A percentile compares a stretch with the other conserved stretches of the same genome.
Evolutionary conservation across 1,284 basidiomycete species (phyloP).

Genomic region (Xerocomus amazonicus): DNA sequence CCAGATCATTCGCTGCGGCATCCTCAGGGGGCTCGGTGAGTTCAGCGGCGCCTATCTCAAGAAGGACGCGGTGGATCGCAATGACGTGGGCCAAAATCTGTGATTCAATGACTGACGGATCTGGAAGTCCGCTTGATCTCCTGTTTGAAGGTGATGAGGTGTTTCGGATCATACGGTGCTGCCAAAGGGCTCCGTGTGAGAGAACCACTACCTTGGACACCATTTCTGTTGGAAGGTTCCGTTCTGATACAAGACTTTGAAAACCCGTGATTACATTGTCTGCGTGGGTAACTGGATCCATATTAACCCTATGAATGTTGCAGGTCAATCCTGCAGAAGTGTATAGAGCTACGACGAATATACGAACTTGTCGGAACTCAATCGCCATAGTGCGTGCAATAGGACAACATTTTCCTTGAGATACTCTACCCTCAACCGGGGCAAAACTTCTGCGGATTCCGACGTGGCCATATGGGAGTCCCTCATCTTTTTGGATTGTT

Average conservation of each 20-base stretch:
- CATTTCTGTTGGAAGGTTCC: slow-evolving; percentile 70
- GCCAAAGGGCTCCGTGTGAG: slow-evolving; percentile 78
- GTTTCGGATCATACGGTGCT: slow-evolving; percentile 66
- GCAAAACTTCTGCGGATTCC: slow-evolving; percentile 35
- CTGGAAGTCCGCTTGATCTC: slow-evolving; percentile 22
- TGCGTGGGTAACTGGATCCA: slow-evolving; percentile 26
- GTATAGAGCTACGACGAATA: slow-evolving; percentile 5
- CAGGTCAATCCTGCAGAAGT: slow-evolving; percentile 2
- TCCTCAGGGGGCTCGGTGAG: slow-evolving; percentile 50
- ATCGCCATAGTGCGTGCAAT: slow-evolving; percentile 69
- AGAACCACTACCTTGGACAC: slow-evolving; percentile 76
- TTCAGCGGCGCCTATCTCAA: slow-evolving; percentile 64
- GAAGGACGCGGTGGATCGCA: slow-evolving; percentile 61
- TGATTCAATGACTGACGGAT: slow-evolving; percentile 49
- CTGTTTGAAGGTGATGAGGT: slow-evolving; percentile 33
- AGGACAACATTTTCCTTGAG: slow-evolving; percentile 73
- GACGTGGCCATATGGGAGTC: slow-evolving; percentile 34
- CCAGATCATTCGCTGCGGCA: slow-evolving; percentile 57
- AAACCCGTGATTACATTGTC: slow-evolving; percentile 53
- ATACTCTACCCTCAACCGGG: slow-evolving; percentile 46
- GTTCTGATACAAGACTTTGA: slow-evolving; percentile 55
- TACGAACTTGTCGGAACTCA: slow-evolving; percentile 57
- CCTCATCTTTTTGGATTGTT: slow-evolving; percentile 41
- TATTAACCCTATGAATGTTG: slow-evolving; percentile 14
- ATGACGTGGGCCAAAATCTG: slow-evolving; percentile 74